phyloP scores from a whole-genome alignment of 2,329 filamentous ascomycete species.

The Nothopassalora personata region DNA sequence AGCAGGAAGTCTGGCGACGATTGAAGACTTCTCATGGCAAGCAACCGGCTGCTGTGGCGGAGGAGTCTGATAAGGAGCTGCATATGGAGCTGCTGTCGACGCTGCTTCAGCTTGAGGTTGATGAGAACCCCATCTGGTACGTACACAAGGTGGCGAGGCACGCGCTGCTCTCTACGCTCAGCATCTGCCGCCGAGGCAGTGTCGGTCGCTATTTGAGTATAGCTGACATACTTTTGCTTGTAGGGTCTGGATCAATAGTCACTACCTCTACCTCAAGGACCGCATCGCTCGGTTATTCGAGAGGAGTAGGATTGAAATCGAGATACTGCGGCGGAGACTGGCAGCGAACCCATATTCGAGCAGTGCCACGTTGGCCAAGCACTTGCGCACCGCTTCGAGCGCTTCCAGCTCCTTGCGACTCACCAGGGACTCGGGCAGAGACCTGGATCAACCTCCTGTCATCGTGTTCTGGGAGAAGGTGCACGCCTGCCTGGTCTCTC shows the following conservation, averaged over 20 bases:
- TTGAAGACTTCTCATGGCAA: slow-evolving; percentile 42
- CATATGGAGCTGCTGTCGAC: slow-evolving; percentile 88
- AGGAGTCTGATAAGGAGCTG: slow-evolving; percentile 57
- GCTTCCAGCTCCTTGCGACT: slow-evolving; percentile 12
- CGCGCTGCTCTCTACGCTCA: too few relatives aligned
- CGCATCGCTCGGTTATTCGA: slow-evolving; percentile 78
- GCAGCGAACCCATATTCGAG: slow-evolving; percentile 68
- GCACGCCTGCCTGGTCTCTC: slow-evolving; percentile 62
- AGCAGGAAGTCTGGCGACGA: slow-evolving; percentile 81
- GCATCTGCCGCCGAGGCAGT: too few relatives aligned
- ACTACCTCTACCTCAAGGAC: slow-evolving; percentile 81
- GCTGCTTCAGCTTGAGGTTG: slow-evolving; percentile 86
- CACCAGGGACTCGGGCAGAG: slow-evolving; percentile 40
- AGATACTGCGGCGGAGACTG: slow-evolving; percentile 77
- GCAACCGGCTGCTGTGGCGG: slow-evolving; percentile 22
- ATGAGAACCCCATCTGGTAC: slow-evolving; percentile 87
- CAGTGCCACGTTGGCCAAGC: slow-evolving; percentile 62
- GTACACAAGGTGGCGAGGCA: too few relatives aligned
- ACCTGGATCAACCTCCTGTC: slow-evolving; percentile 73
- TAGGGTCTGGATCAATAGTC: slow-evolving; percentile 75
- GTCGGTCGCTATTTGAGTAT: too few relatives aligned
- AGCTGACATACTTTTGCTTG: too few relatives aligned
- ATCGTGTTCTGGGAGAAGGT: slow-evolving; percentile 93
- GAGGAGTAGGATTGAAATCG: slow-evolving; percentile 84
- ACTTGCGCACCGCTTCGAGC: slow-evolving; percentile 63